These are phyloP conservation scores for Dillenia suffruticosa DNA, from an alignment of 164 flowering plant genomes.

Conservation along the genomic window DNA sequence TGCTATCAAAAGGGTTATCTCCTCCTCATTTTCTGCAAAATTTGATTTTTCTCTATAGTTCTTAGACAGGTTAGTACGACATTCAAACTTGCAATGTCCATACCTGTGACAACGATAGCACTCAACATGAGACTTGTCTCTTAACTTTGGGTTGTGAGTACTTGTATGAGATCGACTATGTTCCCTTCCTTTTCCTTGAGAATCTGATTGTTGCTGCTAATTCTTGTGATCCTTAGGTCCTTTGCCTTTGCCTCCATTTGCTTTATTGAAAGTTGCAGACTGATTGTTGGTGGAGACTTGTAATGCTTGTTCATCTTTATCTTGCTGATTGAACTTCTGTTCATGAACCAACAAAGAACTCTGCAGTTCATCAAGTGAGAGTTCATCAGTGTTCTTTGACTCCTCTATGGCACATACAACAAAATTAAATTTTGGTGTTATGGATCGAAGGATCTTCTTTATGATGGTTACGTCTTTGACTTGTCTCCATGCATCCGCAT, in stretches of 20 bases:
- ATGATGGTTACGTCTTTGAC: conserved; percentile 14
- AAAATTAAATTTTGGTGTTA: no score
- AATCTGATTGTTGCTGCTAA: no score
- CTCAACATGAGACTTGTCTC: conserved; percentile 22
- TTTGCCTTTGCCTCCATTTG: conserved; percentile 8
- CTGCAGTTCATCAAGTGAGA: conserved; percentile 16
- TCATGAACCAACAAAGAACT: conserved; percentile 23
- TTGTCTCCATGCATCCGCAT: conserved; percentile 13
- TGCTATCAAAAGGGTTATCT: conserved; percentile 5
- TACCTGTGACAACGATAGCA: conserved; percentile 18
- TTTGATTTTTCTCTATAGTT: conserved; percentile 5
- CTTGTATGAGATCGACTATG: no score
- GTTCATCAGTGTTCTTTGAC: conserved; percentile 9
- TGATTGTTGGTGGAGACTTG: conserved; percentile 12
- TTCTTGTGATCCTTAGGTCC: not conserved
- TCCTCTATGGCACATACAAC: conserved; percentile 20
- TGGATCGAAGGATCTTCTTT: conserved; percentile 12
- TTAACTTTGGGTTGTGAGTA: no score
- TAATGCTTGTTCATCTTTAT: conserved; percentile 16
- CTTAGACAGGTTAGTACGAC: conserved; percentile 5
- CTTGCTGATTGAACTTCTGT: conserved; percentile 8
- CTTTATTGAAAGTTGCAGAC: not conserved
- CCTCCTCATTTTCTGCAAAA: conserved; percentile 6
- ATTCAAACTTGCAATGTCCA: conserved; percentile 15
- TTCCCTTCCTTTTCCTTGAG: no score